Percentiles rank a stretch among this genome's conserved stretches.
These are phyloP conservation scores for Ampelomyces quisqualis DNA, from an alignment of 2,329 filamentous ascomycete species.

Conservation along the genomic window DNA sequence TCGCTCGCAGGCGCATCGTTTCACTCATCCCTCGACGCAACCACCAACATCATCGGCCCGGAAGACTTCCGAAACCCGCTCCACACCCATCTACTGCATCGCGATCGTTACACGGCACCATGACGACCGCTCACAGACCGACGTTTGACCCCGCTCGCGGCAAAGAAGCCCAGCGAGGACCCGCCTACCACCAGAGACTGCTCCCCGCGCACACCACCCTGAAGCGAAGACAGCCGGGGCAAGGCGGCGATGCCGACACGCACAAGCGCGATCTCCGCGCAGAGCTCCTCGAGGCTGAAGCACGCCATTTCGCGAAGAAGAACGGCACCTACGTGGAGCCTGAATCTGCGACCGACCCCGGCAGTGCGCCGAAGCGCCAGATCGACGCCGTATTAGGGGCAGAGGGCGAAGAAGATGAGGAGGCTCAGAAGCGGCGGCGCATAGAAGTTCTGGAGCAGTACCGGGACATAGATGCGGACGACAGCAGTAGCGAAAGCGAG, in stretches of 20 bases:
- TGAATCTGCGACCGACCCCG: constrained; percentile 43
- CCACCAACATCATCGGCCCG: constrained; percentile 12
- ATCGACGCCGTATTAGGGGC: constrained; percentile 55
- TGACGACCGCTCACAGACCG: constrained; percentile 69
- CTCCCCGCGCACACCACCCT: constrained; percentile 91
- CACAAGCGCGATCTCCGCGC: constrained; percentile 77
- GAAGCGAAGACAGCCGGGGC: constrained; percentile 79
- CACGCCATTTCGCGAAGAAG: constrained; percentile 82
- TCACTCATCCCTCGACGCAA: constrained; percentile 10
- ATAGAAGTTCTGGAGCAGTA: constrained; percentile 76
- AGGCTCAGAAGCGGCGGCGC: constrained; percentile 78
- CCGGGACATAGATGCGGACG: constrained; percentile 80
- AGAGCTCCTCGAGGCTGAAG: constrained; percentile 86
- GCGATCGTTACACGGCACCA: constrained; percentile 25
- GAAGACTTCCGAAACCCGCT: constrained; percentile 37
- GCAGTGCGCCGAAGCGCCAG: constrained; percentile 62
- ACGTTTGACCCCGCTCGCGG: constrained; percentile 96
- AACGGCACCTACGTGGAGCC: constrained; percentile 61
- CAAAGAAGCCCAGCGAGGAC: constrained; percentile 90
- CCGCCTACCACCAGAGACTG: constrained; percentile 93
- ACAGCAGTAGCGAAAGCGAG: constrained; percentile 57
- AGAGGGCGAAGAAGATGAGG: constrained; percentile 61
- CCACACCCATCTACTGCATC: background rate
- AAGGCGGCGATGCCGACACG: constrained; percentile 77
- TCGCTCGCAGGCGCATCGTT: constrained; percentile 9